A percentile compares a stretch with the other conserved stretches of the same genome.
Evolutionary conservation across 78 protist species (phyloP).

Genomic region (Speleostelium caveatum): DNA sequence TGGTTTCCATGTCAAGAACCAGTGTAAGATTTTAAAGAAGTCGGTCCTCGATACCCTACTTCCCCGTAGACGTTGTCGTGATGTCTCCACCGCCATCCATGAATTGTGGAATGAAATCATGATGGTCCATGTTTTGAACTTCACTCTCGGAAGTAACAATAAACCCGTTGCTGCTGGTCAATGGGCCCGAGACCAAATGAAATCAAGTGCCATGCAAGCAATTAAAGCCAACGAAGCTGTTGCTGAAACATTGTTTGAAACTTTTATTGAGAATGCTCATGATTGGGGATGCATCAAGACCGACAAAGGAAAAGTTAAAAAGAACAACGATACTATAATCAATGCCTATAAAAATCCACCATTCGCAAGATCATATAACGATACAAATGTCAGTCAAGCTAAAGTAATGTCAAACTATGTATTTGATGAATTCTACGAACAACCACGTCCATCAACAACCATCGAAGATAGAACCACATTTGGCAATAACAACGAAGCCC

Average conservation of each 20-base stretch:
- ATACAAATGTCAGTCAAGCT: neutral
- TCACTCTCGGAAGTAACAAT: neutral
- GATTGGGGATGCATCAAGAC: neutral
- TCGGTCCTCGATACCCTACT: neutral
- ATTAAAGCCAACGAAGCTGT: neutral
- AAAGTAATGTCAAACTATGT: neutral
- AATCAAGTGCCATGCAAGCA: no score
- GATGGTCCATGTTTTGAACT: constrained; percentile 13
- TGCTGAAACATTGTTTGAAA: no score
- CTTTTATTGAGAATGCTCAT: neutral
- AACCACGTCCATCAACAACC: neutral
- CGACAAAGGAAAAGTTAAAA: neutral
- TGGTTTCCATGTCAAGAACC: constrained; percentile 17
- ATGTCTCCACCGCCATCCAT: constrained; percentile 3
- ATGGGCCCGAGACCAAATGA: neutral
- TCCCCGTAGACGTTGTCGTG: constrained; percentile 1
- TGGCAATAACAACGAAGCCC: neutral
- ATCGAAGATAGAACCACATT: neutral
- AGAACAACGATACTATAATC: neutral
- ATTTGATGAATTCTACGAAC: neutral
- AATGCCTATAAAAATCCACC: constrained; percentile 29
- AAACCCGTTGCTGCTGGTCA: neutral
- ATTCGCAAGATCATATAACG: neutral
- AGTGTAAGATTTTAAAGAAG: neutral
- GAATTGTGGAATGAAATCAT: constrained; percentile 26